Conservation (phyloP, 805 yeast species). For the Candida hispaniensis region DNA sequence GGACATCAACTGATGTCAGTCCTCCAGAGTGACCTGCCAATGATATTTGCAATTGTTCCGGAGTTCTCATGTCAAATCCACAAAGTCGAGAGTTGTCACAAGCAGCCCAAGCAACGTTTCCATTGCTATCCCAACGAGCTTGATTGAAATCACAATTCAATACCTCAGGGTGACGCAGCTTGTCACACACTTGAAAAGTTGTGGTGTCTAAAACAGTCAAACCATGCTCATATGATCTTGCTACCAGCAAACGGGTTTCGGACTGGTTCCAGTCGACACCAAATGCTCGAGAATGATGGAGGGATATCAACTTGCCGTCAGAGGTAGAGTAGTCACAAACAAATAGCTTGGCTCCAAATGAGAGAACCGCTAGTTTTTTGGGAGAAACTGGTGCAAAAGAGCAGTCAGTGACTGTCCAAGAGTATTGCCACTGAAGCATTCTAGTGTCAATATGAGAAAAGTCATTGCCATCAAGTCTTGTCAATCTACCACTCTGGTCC, state of each 20-base stretch:
- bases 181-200: no score
- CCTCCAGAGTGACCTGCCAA: slow-evolving; percentile 10
- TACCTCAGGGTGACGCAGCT: not conserved
- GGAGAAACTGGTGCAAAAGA: slow-evolving; percentile 2
- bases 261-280: slow-evolving; percentile 4
- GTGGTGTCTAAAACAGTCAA: slow-evolving; percentile 3
- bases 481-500: slow-evolving; percentile 2
- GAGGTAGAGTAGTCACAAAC: not conserved
- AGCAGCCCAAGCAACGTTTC: slow-evolving; percentile 1
- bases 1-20: slow-evolving; percentile 10
- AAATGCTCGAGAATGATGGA: slow-evolving; percentile 4
- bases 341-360: slow-evolving; percentile 5
- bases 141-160: not conserved
- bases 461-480: not conserved
- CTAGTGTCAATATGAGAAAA: not conserved
- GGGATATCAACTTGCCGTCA: not conserved
- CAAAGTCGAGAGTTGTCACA: slow-evolving; percentile 5
- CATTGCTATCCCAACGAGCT: slow-evolving; percentile 1
- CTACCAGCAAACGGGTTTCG: slow-evolving; percentile 4
- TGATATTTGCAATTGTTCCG: slow-evolving; percentile 3
- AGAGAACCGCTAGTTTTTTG: slow-evolving; percentile 6
- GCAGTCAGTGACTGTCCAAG: slow-evolving; percentile 14
- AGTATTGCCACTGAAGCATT: slow-evolving; percentile 3
- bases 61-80: slow-evolving; percentile 5
- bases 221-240: slow-evolving; percentile 2